Percentiles rank a stretch among this genome's conserved stretches.
phyloP scores from a whole-genome alignment of 2,329 filamentous ascomycete species.

The Chrysoporthe austroafricana region DNA sequence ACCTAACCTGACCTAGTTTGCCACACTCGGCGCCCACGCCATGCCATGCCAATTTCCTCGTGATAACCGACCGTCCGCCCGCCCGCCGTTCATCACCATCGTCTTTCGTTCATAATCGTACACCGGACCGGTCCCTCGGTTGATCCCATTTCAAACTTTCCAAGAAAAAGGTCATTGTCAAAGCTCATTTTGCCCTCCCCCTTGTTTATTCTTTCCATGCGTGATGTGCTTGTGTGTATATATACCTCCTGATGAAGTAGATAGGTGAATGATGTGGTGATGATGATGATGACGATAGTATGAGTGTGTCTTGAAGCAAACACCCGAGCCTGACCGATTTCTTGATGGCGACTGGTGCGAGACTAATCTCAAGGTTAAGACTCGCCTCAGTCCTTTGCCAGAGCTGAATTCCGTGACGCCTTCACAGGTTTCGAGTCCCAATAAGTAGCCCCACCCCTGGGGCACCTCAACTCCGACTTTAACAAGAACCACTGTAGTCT shows the following conservation, averaged over 20 bases:
- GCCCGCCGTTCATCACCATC: neutral
- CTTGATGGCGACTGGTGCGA: neutral
- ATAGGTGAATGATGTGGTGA: neutral
- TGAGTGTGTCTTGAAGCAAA: conserved; percentile 3
- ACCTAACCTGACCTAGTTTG: conserved; percentile 13
- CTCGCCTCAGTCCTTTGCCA: neutral
- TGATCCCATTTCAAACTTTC: neutral
- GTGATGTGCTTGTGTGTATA: neutral
- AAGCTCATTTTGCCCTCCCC: neutral
- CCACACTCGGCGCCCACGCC: conserved; percentile 8
- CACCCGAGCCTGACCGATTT: neutral
- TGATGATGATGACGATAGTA: conserved; percentile 7
- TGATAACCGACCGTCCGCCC: conserved; percentile 7
- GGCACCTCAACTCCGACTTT: neutral
- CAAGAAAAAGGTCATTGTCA: neutral
- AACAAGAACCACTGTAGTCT: neutral
- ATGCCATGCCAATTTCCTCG: conserved; percentile 9
- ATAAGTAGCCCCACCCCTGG: no score
- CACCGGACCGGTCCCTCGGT: neutral
- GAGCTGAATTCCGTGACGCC: neutral
- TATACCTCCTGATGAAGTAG: conserved; percentile 4
- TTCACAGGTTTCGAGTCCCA: neutral
- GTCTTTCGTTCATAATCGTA: conserved; percentile 7
- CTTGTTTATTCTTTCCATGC: neutral
- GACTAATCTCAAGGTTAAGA: neutral